A percentile compares a stretch with the other conserved stretches of the same genome.
phyloP scores from a whole-genome alignment of 208 protist genomes.

The Leishmania mexicana region DNA sequence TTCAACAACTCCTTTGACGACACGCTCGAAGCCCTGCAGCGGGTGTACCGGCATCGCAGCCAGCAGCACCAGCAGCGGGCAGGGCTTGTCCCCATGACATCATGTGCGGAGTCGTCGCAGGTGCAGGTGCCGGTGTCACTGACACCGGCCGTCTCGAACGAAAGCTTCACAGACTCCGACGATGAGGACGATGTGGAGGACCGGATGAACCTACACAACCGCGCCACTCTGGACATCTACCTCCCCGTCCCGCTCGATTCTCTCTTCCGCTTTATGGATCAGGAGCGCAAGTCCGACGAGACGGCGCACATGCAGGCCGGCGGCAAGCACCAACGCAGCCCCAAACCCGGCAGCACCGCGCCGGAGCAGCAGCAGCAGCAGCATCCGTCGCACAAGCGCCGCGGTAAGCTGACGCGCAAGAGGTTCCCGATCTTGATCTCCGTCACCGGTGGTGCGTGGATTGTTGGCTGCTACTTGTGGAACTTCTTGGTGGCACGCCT shows the following conservation, averaged over 20 bases:
- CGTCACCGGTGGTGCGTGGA: slow-evolving; percentile 82
- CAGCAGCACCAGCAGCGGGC: slow-evolving; percentile 23
- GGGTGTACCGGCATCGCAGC: slow-evolving; percentile 30
- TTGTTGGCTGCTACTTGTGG: slow-evolving; percentile 78
- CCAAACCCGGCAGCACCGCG: not conserved
- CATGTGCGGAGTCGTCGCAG: not conserved
- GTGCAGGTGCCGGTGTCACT: not conserved
- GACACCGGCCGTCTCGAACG: not conserved
- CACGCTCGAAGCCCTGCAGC: slow-evolving; percentile 35
- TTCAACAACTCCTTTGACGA: slow-evolving; percentile 53
- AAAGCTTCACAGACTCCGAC: slow-evolving; percentile 35
- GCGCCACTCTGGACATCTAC: slow-evolving; percentile 84
- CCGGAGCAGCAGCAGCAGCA: not conserved
- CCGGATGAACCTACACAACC: slow-evolving; percentile 78
- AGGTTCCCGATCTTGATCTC: slow-evolving; percentile 81
- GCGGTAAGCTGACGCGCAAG: slow-evolving; percentile 35
- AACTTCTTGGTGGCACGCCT: slow-evolving; percentile 68
- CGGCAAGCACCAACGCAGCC: not conserved
- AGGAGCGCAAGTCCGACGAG: slow-evolving; percentile 40
- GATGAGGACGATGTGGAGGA: slow-evolving; percentile 81
- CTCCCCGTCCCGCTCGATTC: slow-evolving; percentile 72
- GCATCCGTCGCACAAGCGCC: not conserved
- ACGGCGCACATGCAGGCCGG: not conserved
- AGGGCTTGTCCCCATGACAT: not conserved
- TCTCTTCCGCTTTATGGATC: slow-evolving; percentile 71